phyloP scores from a whole-genome alignment of 2,329 filamentous ascomycete genomes.

The Cercospora nicotianae region DNA sequence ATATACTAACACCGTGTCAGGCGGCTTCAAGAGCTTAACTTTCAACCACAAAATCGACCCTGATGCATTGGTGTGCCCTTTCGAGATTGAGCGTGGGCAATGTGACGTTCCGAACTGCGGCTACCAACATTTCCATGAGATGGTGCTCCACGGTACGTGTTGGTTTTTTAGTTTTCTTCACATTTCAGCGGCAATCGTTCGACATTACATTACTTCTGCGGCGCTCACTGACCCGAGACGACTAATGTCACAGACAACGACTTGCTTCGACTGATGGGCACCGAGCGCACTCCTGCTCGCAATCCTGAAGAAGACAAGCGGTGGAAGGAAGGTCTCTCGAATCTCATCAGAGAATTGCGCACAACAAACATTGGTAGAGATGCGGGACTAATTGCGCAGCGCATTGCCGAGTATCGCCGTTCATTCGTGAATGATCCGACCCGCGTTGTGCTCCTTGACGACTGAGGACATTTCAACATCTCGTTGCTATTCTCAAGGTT shows the following conservation, averaged over 20 bases:
- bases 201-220: not conserved
- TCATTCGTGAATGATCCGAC: conserved; percentile 64
- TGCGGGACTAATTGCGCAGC: conserved; percentile 65
- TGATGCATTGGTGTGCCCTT: conserved; percentile 71
- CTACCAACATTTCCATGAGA: conserved; percentile 76
- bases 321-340: conserved; percentile 63
- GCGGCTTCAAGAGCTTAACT: conserved; percentile 83
- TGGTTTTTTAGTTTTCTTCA: not conserved
- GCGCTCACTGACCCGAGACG: conserved; percentile 30
- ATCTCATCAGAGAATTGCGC: conserved; percentile 62
- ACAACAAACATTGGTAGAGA: conserved; percentile 59
- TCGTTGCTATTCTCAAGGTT: not conserved
- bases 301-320: conserved; percentile 29
- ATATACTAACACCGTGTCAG: conserved; percentile 67
- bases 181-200: not conserved
- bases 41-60: conserved; percentile 90
- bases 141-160: conserved; percentile 27
- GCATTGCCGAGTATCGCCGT: conserved; percentile 66
- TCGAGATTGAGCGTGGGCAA: conserved; percentile 65
- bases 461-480: conserved; percentile 7
- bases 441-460: conserved; percentile 34
- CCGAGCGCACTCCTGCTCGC: conserved; percentile 29
- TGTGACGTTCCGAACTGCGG: conserved; percentile 76
- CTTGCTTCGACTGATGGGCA: conserved; percentile 35
- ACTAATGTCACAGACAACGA: conserved; percentile 39